Conservation (phyloP, 2,329 filamentous ascomycete genomes). For the Sclerotinia spermophila region DNA sequence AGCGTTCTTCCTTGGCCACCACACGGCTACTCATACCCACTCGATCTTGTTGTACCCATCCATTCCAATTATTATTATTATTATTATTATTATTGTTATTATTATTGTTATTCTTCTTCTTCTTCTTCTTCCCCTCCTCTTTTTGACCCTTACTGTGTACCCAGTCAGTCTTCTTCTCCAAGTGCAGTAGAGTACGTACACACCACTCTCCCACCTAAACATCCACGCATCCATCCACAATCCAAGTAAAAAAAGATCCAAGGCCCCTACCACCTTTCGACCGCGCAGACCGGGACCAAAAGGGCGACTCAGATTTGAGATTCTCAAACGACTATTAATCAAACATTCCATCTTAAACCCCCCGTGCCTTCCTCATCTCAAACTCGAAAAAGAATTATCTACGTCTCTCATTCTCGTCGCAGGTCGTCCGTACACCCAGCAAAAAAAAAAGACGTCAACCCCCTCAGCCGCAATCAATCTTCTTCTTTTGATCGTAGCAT, state of each 20-base stretch:
- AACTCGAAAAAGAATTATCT: slow-evolving; percentile 11
- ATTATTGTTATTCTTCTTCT: neutral
- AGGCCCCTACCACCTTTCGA: slow-evolving; percentile 4
- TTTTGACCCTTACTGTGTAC: neutral
- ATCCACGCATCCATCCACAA: neutral
- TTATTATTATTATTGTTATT: neutral
- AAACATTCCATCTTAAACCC: slow-evolving; percentile 15
- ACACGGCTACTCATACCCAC: neutral
- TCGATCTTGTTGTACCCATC: neutral
- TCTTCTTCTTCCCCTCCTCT: neutral
- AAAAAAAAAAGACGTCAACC: neutral
- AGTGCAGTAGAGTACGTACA: neutral
- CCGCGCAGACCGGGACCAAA: slow-evolving; percentile 5
- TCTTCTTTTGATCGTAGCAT: neutral
- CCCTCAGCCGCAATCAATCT: neutral
- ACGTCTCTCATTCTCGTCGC: slow-evolving; percentile 21
- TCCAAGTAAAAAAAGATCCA: slow-evolving; percentile 4
- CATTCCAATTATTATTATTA: neutral
- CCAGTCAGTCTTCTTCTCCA: neutral
- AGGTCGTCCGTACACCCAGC: slow-evolving; percentile 14
- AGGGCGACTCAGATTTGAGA: slow-evolving; percentile 10
- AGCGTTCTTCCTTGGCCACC: slow-evolving; percentile 10
- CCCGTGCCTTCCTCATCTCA: slow-evolving; percentile 14
- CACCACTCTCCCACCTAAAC: neutral
- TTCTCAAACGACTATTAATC: slow-evolving; percentile 15